Evolutionary conservation across 2,329 filamentous ascomycete genomes (phyloP).

Genomic region (Colletotrichum lindemuthianum): DNA sequence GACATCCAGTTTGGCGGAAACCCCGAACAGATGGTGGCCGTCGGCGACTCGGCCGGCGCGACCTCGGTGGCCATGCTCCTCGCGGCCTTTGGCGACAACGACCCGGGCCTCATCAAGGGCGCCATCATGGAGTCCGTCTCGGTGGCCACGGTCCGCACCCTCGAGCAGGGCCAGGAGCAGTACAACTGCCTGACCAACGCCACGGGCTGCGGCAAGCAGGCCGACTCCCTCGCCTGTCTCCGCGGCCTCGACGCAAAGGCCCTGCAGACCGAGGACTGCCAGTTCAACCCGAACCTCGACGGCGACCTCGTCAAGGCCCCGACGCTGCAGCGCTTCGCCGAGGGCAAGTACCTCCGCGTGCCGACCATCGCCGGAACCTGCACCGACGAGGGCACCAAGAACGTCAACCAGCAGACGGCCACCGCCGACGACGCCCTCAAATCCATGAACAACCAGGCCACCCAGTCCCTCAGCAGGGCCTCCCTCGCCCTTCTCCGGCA

Average conservation of each 20-base stretch:
- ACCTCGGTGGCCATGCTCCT: slow-evolving; percentile 73
- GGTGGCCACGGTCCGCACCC: slow-evolving; percentile 56
- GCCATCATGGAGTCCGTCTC: slow-evolving; percentile 62
- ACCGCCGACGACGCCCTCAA: slow-evolving; percentile 46
- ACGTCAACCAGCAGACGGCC: slow-evolving; percentile 42
- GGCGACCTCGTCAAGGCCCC: slow-evolving; percentile 60
- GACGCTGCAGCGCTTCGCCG: slow-evolving; percentile 58
- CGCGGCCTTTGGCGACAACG: slow-evolving; percentile 60
- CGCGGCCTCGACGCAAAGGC: slow-evolving; percentile 35
- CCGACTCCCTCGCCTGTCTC: slow-evolving; percentile 57
- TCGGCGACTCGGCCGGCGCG: slow-evolving; percentile 75
- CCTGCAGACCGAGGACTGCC: slow-evolving; percentile 38
- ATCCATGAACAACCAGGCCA: slow-evolving; percentile 50
- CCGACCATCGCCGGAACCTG: slow-evolving; percentile 60
- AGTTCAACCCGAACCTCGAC: slow-evolving; percentile 58
- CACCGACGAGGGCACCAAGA: slow-evolving; percentile 50
- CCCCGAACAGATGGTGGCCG: slow-evolving; percentile 73
- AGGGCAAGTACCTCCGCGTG: slow-evolving; percentile 63
- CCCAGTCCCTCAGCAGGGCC: slow-evolving; percentile 43
- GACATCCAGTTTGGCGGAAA: slow-evolving; percentile 72
- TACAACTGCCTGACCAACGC: slow-evolving; percentile 57
- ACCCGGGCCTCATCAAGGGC: slow-evolving; percentile 61
- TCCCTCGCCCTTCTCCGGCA: slow-evolving; percentile 46
- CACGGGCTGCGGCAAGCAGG: slow-evolving; percentile 53
- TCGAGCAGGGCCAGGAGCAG: slow-evolving; percentile 56